phyloP scores from a whole-genome alignment of 306 rosid species.

The Citrullus mucosospermus region DNA sequence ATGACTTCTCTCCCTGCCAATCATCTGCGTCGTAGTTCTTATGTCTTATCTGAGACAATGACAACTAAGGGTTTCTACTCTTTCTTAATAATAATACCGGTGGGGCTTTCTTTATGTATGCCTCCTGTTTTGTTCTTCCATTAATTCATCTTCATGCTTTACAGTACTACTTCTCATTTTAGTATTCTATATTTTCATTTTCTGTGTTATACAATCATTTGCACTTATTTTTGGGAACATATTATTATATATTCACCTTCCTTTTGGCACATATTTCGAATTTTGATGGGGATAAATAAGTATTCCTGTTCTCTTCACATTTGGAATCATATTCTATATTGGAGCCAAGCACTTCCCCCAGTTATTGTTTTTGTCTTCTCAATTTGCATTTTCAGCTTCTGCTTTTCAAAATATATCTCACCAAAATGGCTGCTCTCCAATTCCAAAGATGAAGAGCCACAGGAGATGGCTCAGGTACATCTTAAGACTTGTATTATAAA shows the following conservation, averaged over 20 bases:
- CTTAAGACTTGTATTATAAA: background rate
- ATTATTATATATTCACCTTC: background rate
- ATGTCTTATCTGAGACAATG: too few relatives aligned
- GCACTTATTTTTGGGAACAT: constrained; percentile 2
- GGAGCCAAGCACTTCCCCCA: constrained; percentile 80
- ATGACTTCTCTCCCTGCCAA: too few relatives aligned
- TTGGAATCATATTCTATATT: constrained; percentile 68
- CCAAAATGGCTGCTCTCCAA: constrained; percentile 93
- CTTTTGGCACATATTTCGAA: constrained; percentile 64
- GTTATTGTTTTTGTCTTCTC: constrained; percentile 80
- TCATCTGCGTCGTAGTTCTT: too few relatives aligned
- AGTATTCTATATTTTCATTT: background rate
- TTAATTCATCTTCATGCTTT: background rate
- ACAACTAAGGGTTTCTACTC: background rate
- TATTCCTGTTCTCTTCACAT: constrained; percentile 50
- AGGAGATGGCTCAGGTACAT: constrained; percentile 92
- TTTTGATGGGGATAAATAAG: constrained; percentile 51
- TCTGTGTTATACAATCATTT: background rate
- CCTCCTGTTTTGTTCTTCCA: background rate
- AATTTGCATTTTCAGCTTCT: constrained; percentile 81
- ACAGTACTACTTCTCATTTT: background rate
- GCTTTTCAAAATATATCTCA: constrained; percentile 49
- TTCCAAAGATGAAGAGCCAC: constrained; percentile 95
- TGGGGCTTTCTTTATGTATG: background rate
- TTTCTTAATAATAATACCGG: background rate